Percentiles rank a stretch among this genome's conserved stretches.
Evolutionary conservation across 2,329 filamentous ascomycete species (phyloP).

Genomic region (Xylaria sp.): DNA sequence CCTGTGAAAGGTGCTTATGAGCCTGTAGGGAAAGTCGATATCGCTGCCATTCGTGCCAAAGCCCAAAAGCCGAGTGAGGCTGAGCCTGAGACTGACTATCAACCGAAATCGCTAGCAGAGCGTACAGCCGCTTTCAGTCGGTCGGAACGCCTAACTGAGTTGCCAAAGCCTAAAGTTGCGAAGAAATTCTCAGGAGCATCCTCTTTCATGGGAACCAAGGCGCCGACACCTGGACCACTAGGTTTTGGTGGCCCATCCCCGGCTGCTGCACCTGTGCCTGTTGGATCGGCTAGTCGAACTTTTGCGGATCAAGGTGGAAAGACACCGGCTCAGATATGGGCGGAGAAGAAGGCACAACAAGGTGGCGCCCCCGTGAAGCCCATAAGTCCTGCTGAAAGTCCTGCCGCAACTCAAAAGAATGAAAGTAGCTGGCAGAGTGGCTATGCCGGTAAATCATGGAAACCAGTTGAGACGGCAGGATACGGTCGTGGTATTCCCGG

Average conservation of each 20-base stretch:
- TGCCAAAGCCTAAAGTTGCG: slow-evolving; percentile 95
- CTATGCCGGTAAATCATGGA: slow-evolving; percentile 91
- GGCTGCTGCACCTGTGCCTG: slow-evolving; percentile 64
- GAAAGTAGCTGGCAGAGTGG: slow-evolving; percentile 85
- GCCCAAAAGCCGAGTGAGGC: slow-evolving; percentile 71
- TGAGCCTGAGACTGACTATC: slow-evolving; percentile 54
- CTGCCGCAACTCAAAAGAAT: slow-evolving; percentile 75
- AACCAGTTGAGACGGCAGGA: slow-evolving; percentile 78
- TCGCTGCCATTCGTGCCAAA: slow-evolving; percentile 88
- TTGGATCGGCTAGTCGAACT: slow-evolving; percentile 86
- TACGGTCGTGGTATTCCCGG: slow-evolving; percentile 72
- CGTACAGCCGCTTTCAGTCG: slow-evolving; percentile 78
- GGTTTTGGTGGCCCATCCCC: slow-evolving; percentile 72
- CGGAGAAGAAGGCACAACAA: slow-evolving; percentile 92
- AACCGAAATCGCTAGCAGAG: slow-evolving; percentile 76
- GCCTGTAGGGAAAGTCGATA: slow-evolving; percentile 95
- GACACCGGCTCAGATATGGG: slow-evolving; percentile 96
- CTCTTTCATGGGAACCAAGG: slow-evolving; percentile 87
- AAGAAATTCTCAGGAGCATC: slow-evolving; percentile 83
- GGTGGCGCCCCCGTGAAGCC: slow-evolving; percentile 64
- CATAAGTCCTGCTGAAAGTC: slow-evolving; percentile 59
- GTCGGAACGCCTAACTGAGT: slow-evolving; percentile 82
- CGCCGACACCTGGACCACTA: slow-evolving; percentile 78
- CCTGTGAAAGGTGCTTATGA: slow-evolving; percentile 94
- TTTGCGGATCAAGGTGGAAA: slow-evolving; percentile 96